A percentile compares a stretch with the other conserved stretches of the same genome.
These are phyloP conservation scores for Paracamarosporium sp. DNA, from an alignment of 2,329 filamentous ascomycete genomes.

Conservation along the genomic window DNA sequence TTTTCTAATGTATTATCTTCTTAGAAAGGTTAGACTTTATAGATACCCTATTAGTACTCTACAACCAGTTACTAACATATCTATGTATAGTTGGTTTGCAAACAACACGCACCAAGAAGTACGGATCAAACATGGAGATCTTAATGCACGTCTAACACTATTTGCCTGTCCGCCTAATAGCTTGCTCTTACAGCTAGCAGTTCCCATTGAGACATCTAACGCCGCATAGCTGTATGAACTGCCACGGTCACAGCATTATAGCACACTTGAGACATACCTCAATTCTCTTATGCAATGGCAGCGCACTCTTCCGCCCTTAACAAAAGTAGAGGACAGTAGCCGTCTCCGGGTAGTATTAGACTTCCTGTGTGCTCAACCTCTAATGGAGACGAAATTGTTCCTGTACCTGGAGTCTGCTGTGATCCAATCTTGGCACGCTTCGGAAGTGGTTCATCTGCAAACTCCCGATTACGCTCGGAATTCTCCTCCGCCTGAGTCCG, in stretches of 20 bases:
- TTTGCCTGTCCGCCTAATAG: neutral
- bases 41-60: neutral
- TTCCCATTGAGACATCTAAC: neutral
- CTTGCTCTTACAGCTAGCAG: neutral
- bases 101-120: conserved; percentile 12
- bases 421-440: no score
- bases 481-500: no score
- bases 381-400: no score
- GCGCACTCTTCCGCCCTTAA: no score
- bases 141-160: conserved; percentile 1
- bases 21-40: conserved; percentile 7
- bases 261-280: neutral
- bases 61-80: conserved; percentile 4
- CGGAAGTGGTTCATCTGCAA: no score
- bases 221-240: neutral
- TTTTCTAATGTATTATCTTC: conserved; percentile 11
- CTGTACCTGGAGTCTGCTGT: no score
- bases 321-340: no score
- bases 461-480: no score
- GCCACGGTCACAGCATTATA: neutral
- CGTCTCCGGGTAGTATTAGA: no score
- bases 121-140: conserved; percentile 10
- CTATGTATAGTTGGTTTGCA: conserved; percentile 10
- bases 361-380: no score
- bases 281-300: no score